Conservation (phyloP, 208 protist genomes). For the Trypanosoma boissoni region DNA sequence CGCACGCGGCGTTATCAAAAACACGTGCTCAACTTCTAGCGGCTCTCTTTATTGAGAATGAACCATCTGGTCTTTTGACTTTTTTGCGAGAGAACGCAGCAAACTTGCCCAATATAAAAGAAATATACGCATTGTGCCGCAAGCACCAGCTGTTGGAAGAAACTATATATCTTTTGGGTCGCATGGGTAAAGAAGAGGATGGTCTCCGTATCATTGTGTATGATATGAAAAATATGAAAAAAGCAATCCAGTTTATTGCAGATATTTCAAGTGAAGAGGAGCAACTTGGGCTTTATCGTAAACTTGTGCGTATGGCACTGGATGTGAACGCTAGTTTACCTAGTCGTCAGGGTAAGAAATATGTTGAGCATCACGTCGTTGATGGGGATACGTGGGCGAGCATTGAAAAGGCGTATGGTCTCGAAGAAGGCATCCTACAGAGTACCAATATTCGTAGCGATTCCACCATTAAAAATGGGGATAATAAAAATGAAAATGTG, state of each 20-base stretch:
- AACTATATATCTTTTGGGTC: conserved; percentile 63
- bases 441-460: conserved; percentile 15
- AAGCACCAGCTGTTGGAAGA: conserved; percentile 62
- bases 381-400: conserved; percentile 43
- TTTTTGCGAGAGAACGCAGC: conserved; percentile 64
- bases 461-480: neutral
- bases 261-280: conserved; percentile 49
- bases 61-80: conserved; percentile 40
- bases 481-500: neutral
- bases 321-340: conserved; percentile 35
- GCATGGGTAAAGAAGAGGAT: conserved; percentile 80
- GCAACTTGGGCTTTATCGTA: conserved; percentile 49
- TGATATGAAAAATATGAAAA: conserved; percentile 48
- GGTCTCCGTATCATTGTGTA: conserved; percentile 65
- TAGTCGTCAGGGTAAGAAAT: conserved; percentile 14
- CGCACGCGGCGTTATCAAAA: conserved; percentile 15
- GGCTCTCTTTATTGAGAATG: conserved; percentile 74
- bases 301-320: conserved; percentile 45
- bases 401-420: conserved; percentile 49
- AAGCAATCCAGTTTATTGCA: conserved; percentile 39
- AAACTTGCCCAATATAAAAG: conserved; percentile 54
- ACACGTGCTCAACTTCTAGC: conserved; percentile 63
- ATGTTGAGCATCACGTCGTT: conserved; percentile 35
- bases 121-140: conserved; percentile 68
- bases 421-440: conserved; percentile 26